Conservation (phyloP, 352 stramenopile species). For the Pythium aquatile region DNA sequence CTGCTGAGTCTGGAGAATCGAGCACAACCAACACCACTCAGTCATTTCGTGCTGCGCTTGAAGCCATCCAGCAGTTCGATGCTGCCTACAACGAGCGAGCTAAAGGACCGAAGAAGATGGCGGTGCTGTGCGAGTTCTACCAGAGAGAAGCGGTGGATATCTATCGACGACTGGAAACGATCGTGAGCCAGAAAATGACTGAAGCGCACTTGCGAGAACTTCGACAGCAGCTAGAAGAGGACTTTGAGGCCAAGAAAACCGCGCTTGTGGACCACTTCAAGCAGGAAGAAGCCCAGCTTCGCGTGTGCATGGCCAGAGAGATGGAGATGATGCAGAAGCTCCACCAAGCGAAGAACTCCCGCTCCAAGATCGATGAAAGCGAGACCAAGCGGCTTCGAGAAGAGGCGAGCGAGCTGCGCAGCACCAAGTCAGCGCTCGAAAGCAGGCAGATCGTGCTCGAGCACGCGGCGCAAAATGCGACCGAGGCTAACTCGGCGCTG, state of each 20-base stretch:
- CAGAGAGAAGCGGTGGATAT: conserved; percentile 47
- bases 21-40: background rate
- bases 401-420: conserved; percentile 36
- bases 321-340: conserved; percentile 72
- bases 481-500: conserved; percentile 36
- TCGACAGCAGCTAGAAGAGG: conserved; percentile 48
- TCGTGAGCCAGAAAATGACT: conserved; percentile 50
- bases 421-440: conserved; percentile 43
- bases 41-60: conserved; percentile 43
- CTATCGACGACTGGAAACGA: conserved; percentile 52
- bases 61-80: conserved; percentile 56
- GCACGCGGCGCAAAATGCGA: conserved; percentile 36
- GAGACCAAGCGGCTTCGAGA: conserved; percentile 54
- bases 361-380: conserved; percentile 64
- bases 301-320: conserved; percentile 52
- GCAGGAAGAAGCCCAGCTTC: conserved; percentile 60
- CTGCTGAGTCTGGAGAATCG: background rate
- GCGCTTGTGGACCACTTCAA: conserved; percentile 66
- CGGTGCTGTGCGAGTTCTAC: conserved; percentile 61
- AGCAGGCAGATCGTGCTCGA: conserved; percentile 44
- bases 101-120: conserved; percentile 47
- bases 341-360: conserved; percentile 49
- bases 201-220: conserved; percentile 53
- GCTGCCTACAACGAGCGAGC: conserved; percentile 42
- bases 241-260: conserved; percentile 60